phyloP scores from a whole-genome alignment of 2,329 filamentous ascomycete species.

The Monosporascus ibericus region DNA sequence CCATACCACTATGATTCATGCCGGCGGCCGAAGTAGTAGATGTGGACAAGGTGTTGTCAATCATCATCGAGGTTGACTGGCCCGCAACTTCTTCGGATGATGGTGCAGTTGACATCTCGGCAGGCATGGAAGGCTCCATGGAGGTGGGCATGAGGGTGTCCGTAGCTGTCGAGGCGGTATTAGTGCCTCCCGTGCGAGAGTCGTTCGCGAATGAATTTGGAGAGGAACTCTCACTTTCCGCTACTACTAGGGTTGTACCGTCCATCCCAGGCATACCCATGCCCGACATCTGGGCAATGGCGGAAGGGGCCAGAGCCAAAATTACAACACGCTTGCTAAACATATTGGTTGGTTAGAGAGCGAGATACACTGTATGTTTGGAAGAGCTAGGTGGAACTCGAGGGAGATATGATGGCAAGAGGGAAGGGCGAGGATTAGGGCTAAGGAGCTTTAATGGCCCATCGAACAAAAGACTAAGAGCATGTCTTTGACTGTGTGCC shows the following conservation, averaged over 20 bases:
- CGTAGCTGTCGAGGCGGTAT: slow-evolving; percentile 1
- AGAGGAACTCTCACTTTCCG: slow-evolving; percentile 2
- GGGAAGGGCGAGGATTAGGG: background rate
- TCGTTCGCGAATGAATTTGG: background rate
- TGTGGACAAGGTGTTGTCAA: slow-evolving; percentile 5
- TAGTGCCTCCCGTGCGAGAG: slow-evolving; percentile 3
- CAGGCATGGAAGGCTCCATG: background rate
- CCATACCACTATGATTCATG: slow-evolving; percentile 1
- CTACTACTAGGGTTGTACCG: background rate
- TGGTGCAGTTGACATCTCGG: background rate
- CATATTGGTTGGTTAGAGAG: slow-evolving; percentile 13
- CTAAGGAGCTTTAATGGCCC: background rate
- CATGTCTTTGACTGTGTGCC: background rate
- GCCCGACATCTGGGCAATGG: slow-evolving; percentile 16
- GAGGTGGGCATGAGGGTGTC: slow-evolving; percentile 2
- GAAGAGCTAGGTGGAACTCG: background rate
- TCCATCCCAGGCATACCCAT: background rate
- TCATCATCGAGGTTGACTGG: slow-evolving; percentile 5
- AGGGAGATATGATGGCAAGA: background rate
- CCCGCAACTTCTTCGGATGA: slow-evolving; percentile 1
- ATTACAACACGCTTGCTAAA: slow-evolving; percentile 13
- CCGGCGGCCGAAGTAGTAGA: slow-evolving; percentile 4
- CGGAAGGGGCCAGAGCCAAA: slow-evolving; percentile 15
- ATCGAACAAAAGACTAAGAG: background rate
- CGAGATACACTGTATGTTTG: background rate